Evolutionary conservation across 768 basidiomycete species (phyloP), one percentile per base, ranked within the genome.

Genomic region (Amanita polypyramis): DNA sequence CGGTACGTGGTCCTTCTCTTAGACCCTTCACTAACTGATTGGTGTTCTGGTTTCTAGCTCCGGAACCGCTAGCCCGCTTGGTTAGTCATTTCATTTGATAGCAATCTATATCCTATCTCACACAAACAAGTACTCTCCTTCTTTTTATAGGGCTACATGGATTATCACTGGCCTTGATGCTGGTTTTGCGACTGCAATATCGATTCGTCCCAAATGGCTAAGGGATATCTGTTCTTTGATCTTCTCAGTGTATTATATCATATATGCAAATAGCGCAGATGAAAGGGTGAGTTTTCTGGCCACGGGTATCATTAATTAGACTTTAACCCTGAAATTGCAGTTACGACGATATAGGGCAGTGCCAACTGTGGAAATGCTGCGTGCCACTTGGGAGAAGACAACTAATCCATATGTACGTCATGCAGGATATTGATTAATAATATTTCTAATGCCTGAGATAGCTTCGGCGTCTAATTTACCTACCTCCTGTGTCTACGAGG

Each of bases 61-160:
- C 95, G 29, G 95, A 98, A 65, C 95, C 95, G 1, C 70, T 95
- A 11, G 89, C 93, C 14, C 76, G 81, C 54, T 73, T 98, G 49
- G 92, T 94, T 52, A 60, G 82, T 70, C 10, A 10, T 17, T 33
- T 51, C 33, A 11, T 32, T 12, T 30, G 15, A 38, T 38, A 19
- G 33, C 1, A 38, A 29, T 33, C 20, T 20, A 41, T 30, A 44
- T 33, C 47, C 4, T 37, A 43, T 33, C 50, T 45, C 15, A 35
- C 46, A 23, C 34, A 17, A 34, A 25, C 37, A 45, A 93, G 91
- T 95, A 96, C 60, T 87, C 91, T 2, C 77, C 88, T 0, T 85
- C 89, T 2, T 96, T 93, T 65, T 95, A 94, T 67, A 85, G 96
- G 20, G 95, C 93, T 6, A 95, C 94, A 44, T 99, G 93, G 85